phyloP scores from a whole-genome alignment of 371 early-diverging fungal species.

The Mortierella sp. region DNA sequence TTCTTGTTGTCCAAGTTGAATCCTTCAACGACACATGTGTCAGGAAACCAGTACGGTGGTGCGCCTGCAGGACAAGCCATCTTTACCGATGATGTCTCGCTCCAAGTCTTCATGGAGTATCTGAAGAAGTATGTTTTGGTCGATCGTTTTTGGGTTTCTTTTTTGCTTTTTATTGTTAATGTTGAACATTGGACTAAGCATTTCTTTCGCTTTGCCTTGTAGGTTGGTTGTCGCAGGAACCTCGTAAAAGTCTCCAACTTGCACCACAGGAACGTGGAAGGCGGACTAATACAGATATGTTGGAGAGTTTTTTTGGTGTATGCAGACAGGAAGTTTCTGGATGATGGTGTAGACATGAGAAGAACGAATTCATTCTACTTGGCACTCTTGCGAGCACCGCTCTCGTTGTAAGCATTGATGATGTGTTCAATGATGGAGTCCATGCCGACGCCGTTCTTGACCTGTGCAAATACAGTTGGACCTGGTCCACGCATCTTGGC shows the following conservation, averaged over 20 bases:
- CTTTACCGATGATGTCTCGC: conserved; percentile 97
- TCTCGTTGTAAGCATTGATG: conserved; percentile 78
- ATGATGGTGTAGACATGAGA: not conserved
- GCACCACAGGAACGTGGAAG: no score
- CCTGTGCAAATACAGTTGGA: conserved; percentile 86
- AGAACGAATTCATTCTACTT: not conserved
- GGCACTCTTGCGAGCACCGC: conserved; percentile 59
- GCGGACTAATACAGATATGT: no score
- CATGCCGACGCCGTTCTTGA: conserved; percentile 89
- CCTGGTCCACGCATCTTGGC: conserved; percentile 87
- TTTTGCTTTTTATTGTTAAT: no score
- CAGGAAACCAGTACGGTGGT: conserved; percentile 73
- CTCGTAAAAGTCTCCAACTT: conserved; percentile 20
- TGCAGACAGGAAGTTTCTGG: no score
- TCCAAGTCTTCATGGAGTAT: conserved; percentile 98
- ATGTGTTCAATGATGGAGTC: conserved; percentile 84
- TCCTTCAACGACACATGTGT: conserved; percentile 96
- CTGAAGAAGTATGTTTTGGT: conserved; percentile 80
- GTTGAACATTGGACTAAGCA: no score
- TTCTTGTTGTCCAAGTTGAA: conserved; percentile 99
- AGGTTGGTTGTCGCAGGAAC: conserved; percentile 48
- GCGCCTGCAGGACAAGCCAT: conserved; percentile 84
- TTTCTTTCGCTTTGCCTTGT: not conserved
- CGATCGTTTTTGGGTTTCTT: no score
- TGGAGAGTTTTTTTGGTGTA: no score